Conservation (phyloP, 2,329 filamentous ascomycete genomes). For the Colletotrichum noveboracense region DNA sequence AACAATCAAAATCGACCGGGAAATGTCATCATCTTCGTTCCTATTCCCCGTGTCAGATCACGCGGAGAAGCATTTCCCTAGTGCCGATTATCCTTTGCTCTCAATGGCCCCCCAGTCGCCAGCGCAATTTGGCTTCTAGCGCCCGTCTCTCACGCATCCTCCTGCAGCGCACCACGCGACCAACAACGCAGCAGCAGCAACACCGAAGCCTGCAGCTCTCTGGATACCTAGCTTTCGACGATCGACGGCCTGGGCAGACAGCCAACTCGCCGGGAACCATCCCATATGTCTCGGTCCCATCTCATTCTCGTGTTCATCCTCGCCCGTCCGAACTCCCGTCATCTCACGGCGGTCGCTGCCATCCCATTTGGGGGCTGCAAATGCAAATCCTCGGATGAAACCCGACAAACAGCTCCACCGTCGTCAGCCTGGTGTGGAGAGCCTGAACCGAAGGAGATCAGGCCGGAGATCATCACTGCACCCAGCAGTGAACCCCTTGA, state of each 20-base stretch:
- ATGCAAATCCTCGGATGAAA: constrained; percentile 16
- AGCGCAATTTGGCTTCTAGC: background rate
- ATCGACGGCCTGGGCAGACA: background rate
- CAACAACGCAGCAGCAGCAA: background rate
- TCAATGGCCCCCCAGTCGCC: background rate
- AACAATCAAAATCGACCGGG: background rate
- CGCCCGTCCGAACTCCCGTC: background rate
- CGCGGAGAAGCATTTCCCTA: constrained; percentile 12
- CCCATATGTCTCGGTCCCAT: constrained; percentile 3
- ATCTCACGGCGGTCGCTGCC: background rate
- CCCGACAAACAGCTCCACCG: background rate
- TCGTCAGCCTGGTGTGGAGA: background rate
- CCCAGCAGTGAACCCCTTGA: background rate
- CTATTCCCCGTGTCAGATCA: background rate
- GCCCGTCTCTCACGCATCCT: background rate
- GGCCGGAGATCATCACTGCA: constrained; percentile 3
- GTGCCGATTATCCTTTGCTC: background rate
- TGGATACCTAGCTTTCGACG: background rate
- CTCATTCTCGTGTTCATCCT: background rate
- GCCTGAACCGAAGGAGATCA: constrained; percentile 5
- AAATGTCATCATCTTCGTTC: constrained; percentile 11
- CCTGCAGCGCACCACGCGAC: background rate
- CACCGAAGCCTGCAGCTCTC: background rate
- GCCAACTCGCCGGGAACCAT: background rate
- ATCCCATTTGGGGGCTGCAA: background rate